These are phyloP conservation scores for Microcera coccophila DNA, from an alignment of 2,329 filamentous ascomycete species.

Conservation along the genomic window DNA sequence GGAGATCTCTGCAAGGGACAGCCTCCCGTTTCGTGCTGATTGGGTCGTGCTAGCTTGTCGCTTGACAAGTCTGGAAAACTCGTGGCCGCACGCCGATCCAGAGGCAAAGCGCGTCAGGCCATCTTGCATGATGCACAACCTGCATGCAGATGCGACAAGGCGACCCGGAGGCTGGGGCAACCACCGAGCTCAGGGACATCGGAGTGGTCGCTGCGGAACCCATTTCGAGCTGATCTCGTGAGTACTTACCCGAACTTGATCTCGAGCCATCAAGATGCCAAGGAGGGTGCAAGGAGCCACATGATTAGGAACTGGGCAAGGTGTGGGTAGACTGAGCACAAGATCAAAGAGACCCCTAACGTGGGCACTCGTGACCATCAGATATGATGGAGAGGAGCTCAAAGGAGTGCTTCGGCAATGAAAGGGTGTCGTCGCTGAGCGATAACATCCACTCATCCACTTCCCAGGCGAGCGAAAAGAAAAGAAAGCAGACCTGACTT, in stretches of 20 bases:
- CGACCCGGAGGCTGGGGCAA: slow-evolving; percentile 3
- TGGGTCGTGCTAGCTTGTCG: slow-evolving; percentile 9
- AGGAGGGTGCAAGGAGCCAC: background rate
- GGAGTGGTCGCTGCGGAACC: slow-evolving; percentile 6
- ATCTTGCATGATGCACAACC: slow-evolving; percentile 7
- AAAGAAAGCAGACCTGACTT: too few relatives aligned
- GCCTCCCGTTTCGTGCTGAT: background rate
- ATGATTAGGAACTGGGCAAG: background rate
- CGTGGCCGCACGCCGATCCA: slow-evolving; percentile 8
- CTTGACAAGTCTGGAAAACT: slow-evolving; percentile 13
- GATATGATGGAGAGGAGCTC: too few relatives aligned
- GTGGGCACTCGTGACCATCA: background rate
- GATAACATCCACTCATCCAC: background rate
- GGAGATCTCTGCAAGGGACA: background rate
- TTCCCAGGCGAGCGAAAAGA: background rate
- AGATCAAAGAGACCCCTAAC: background rate
- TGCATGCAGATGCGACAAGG: slow-evolving; percentile 17
- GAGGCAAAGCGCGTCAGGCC: slow-evolving; percentile 6
- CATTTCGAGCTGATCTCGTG: too few relatives aligned
- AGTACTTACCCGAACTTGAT: too few relatives aligned
- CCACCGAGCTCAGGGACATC: slow-evolving; percentile 1
- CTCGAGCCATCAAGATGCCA: too few relatives aligned
- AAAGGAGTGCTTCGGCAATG: too few relatives aligned
- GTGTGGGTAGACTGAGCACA: background rate
- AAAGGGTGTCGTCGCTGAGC: too few relatives aligned